Conservation (phyloP, 1,284 basidiomycete genomes). For the Ceratorhiza oryzae-sativae region DNA sequence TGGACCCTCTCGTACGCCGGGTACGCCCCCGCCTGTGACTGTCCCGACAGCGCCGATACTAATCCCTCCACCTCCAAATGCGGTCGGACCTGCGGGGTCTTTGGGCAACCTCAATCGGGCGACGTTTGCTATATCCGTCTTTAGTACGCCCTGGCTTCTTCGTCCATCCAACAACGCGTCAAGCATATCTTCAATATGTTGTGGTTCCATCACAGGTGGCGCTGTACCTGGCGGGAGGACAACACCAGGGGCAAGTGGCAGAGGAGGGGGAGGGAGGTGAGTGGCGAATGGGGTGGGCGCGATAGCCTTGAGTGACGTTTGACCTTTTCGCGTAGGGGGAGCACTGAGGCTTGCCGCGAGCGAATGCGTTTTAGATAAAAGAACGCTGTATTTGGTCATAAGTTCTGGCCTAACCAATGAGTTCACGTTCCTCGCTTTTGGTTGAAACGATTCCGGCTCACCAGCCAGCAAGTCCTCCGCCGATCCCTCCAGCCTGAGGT, state of each 20-base stretch:
- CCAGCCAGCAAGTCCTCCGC: slow-evolving; percentile 11
- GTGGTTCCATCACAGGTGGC: slow-evolving; percentile 8
- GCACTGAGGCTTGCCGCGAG: slow-evolving; percentile 11
- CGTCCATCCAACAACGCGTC: slow-evolving; percentile 31
- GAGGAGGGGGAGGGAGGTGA: background rate
- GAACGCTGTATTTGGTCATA: slow-evolving; percentile 34
- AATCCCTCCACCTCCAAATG: background rate
- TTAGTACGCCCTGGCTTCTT: background rate
- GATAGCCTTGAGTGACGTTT: slow-evolving; percentile 12
- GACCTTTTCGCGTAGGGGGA: slow-evolving; percentile 27
- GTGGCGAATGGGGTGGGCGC: slow-evolving; percentile 15
- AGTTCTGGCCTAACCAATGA: slow-evolving; percentile 31
- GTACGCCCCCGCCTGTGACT: background rate
- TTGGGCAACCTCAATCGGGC: slow-evolving; percentile 6
- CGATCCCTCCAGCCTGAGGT: background rate
- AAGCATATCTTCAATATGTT: slow-evolving; percentile 29
- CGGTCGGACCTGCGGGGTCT: background rate
- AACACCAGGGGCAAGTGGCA: background rate
- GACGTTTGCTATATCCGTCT: slow-evolving; percentile 9
- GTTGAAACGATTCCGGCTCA: background rate
- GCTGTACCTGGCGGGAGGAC: background rate
- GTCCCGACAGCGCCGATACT: background rate
- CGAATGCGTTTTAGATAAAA: slow-evolving; percentile 31
- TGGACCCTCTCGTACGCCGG: background rate
- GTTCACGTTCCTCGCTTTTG: background rate